These are phyloP conservation scores for Thraustotheca clavata DNA, from an alignment of 352 stramenopile species.

Conservation along the genomic window DNA sequence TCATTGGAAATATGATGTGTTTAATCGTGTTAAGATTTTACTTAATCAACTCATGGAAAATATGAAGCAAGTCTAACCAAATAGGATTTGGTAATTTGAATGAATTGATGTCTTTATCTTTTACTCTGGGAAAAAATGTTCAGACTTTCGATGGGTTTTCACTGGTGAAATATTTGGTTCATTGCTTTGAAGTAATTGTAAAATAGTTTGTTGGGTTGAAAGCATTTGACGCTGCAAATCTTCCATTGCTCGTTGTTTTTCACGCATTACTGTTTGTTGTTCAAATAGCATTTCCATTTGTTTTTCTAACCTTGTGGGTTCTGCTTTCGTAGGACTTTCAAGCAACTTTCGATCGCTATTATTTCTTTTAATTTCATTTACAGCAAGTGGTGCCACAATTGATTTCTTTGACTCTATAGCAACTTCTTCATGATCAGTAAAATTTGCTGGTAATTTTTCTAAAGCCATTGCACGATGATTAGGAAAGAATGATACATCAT, in stretches of 20 bases:
- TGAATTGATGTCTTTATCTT: no score
- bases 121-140: constrained; percentile 12
- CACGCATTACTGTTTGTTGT: not conserved
- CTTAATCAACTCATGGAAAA: not conserved
- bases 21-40: constrained; percentile 30
- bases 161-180: not conserved
- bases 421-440: not conserved
- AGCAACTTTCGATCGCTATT: not conserved
- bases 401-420: not conserved
- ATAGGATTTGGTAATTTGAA: no score
- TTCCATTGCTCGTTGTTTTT: not conserved
- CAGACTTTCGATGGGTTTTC: not conserved
- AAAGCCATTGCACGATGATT: constrained; percentile 52
- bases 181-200: not conserved
- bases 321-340: not conserved
- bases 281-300: constrained; percentile 1
- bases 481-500: constrained; percentile 70
- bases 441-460: constrained; percentile 12
- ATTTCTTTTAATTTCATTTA: not conserved
- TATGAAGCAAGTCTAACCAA: not conserved
- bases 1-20: constrained; percentile 51
- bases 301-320: not conserved
- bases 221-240: not conserved
- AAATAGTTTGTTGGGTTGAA: not conserved
- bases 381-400: not conserved